Conservation (phyloP, 805 yeast genomes). For the Candida manassasensis region DNA sequence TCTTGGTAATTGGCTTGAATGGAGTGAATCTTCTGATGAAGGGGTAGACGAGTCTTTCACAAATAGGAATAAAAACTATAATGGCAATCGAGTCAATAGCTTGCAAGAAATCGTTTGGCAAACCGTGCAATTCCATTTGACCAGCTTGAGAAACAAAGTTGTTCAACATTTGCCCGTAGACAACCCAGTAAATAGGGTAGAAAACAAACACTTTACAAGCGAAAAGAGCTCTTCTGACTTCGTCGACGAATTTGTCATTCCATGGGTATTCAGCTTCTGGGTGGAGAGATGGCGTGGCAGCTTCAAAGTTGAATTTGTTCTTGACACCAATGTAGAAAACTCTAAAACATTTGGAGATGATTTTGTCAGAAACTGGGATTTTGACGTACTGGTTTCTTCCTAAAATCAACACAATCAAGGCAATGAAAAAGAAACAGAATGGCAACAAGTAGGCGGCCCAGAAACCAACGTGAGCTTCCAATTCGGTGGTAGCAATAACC, state of each 20-base stretch:
- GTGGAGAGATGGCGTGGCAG: slow-evolving; percentile 55
- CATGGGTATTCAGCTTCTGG: slow-evolving; percentile 48
- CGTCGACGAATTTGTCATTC: slow-evolving; percentile 71
- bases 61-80: slow-evolving; percentile 72
- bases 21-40: slow-evolving; percentile 43
- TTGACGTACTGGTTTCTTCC: slow-evolving; percentile 56
- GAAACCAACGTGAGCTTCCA: slow-evolving; percentile 61
- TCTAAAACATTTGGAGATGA: slow-evolving; percentile 50
- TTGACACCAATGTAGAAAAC: slow-evolving; percentile 37
- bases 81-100: slow-evolving; percentile 72
- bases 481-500: slow-evolving; percentile 70
- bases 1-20: slow-evolving; percentile 69
- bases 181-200: slow-evolving; percentile 72
- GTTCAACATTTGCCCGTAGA: slow-evolving; percentile 66
- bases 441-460: slow-evolving; percentile 77
- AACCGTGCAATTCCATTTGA: slow-evolving; percentile 66
- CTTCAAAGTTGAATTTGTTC: slow-evolving; percentile 47
- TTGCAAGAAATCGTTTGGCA: slow-evolving; percentile 77
- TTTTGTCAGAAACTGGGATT: slow-evolving; percentile 58
- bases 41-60: slow-evolving; percentile 53
- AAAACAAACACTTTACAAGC: slow-evolving; percentile 73
- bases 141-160: slow-evolving; percentile 74
- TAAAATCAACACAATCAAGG: slow-evolving; percentile 45
- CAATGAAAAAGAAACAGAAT: slow-evolving; percentile 51
- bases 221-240: slow-evolving; percentile 56